A percentile compares a stretch with the other conserved stretches of the same genome.
phyloP scores from a whole-genome alignment of 2,329 filamentous ascomycete genomes.

The Beauveria bassiana region DNA sequence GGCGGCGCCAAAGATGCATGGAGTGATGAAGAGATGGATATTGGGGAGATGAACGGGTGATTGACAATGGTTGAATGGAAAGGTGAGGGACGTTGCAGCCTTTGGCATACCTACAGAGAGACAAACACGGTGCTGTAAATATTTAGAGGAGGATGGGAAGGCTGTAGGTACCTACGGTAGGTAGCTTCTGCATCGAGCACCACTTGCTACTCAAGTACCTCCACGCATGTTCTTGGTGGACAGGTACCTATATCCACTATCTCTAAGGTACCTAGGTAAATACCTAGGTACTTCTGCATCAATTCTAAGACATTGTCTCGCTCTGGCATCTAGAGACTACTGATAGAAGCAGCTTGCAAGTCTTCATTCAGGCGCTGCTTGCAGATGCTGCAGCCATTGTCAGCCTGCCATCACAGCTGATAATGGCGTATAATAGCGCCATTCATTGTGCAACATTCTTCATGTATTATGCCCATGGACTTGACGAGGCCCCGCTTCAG shows the following conservation, averaged over 20 bases:
- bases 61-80: not conserved
- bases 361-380: too few species aligned
- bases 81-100: not conserved
- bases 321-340: not conserved
- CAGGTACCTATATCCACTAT: not conserved
- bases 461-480: too few species aligned
- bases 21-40: not conserved
- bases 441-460: not conserved
- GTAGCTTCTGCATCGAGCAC: not conserved
- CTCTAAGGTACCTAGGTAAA: too few species aligned
- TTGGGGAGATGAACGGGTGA: not conserved
- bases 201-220: not conserved
- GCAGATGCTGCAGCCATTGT: too few species aligned
- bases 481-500: not conserved
- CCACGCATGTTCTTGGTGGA: not conserved
- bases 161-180: too few species aligned
- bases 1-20: not conserved
- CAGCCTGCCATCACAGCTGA: not conserved
- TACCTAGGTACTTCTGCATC: not conserved
- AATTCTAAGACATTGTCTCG: slow-evolving; percentile 1
- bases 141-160: not conserved
- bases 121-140: not conserved
- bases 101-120: not conserved
- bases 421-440: not conserved
- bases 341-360: too few species aligned